These are phyloP conservation scores for Russula emetica DNA, from an alignment of 768 basidiomycete genomes.

Conservation along the genomic window DNA sequence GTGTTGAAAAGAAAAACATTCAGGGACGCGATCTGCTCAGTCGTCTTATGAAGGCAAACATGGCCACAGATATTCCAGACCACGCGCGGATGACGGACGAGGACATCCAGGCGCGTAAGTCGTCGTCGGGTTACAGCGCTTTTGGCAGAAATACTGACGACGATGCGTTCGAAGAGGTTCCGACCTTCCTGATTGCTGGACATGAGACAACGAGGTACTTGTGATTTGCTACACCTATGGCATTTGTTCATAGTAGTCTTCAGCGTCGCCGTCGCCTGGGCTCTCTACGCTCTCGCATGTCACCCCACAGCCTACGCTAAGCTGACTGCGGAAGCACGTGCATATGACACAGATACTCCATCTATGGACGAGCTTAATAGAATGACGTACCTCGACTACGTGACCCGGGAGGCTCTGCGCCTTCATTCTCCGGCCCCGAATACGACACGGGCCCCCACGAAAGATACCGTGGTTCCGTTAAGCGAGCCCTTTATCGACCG, in stretches of 20 bases:
- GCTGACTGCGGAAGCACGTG: slow-evolving; percentile 54
- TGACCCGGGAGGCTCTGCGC: slow-evolving; percentile 23
- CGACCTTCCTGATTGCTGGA: slow-evolving; percentile 57
- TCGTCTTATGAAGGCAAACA: slow-evolving; percentile 58
- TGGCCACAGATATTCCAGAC: slow-evolving; percentile 54
- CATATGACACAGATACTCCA: slow-evolving; percentile 51
- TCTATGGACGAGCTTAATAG: slow-evolving; percentile 65
- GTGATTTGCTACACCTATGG: background rate
- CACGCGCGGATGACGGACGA: slow-evolving; percentile 54
- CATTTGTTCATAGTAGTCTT: background rate
- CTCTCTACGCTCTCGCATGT: slow-evolving; percentile 51
- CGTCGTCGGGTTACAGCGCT: background rate
- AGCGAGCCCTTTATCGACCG: slow-evolving; percentile 26
- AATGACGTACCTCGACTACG: slow-evolving; percentile 57
- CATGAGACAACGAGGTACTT: slow-evolving; percentile 53
- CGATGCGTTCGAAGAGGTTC: slow-evolving; percentile 44
- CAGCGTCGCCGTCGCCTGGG: slow-evolving; percentile 50
- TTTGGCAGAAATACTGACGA: background rate
- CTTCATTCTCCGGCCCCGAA: slow-evolving; percentile 25
- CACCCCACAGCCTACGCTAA: slow-evolving; percentile 47
- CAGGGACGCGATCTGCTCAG: slow-evolving; percentile 54
- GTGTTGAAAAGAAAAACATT: slow-evolving; percentile 36
- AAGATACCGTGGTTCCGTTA: slow-evolving; percentile 26
- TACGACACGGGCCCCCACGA: slow-evolving; percentile 13
- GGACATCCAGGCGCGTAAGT: slow-evolving; percentile 56